Conservation (phyloP, 169 alveolate species). For the Cryptosporidium andersoni region DNA sequence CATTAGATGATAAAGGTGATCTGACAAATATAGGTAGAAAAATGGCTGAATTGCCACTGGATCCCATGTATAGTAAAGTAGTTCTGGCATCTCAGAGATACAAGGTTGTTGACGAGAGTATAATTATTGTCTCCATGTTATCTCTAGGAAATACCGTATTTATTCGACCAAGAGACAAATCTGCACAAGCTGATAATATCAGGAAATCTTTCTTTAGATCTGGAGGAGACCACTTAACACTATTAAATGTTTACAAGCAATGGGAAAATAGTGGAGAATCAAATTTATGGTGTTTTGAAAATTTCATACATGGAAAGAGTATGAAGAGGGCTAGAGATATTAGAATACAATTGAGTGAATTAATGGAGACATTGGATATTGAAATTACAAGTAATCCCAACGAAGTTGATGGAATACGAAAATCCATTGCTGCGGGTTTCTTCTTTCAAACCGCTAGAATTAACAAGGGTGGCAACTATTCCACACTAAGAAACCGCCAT, state of each 20-base stretch:
- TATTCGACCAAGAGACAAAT: slow-evolving; percentile 96
- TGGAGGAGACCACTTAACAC: slow-evolving; percentile 98
- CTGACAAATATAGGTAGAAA: slow-evolving; percentile 95
- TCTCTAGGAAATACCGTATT: slow-evolving; percentile 95
- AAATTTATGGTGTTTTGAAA: slow-evolving; percentile 96
- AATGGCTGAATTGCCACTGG: slow-evolving; percentile 99
- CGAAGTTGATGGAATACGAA: slow-evolving; percentile 87
- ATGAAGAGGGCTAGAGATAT: slow-evolving; percentile 98
- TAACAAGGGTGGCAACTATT: slow-evolving; percentile 88
- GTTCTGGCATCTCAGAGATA: slow-evolving; percentile 88
- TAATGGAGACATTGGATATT: slow-evolving; percentile 84
- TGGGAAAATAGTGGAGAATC: slow-evolving; percentile 95
- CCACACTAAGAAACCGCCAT: slow-evolving; percentile 93
- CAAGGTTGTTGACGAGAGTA: slow-evolving; percentile 94
- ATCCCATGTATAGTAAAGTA: slow-evolving; percentile 88
- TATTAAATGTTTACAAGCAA: slow-evolving; percentile 94
- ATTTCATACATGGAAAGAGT: slow-evolving; percentile 92
- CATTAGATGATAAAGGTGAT: slow-evolving; percentile 96
- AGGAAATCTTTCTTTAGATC: slow-evolving; percentile 91
- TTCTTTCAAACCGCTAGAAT: slow-evolving; percentile 92
- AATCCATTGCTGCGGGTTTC: slow-evolving; percentile 92
- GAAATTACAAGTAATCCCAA: slow-evolving; percentile 77
- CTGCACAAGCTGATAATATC: slow-evolving; percentile 97
- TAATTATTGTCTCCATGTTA: slow-evolving; percentile 96
- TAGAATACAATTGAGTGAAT: slow-evolving; percentile 90